Evolutionary conservation across 108 stramenopile genomes (phyloP).

Genomic region (Nannochloropsis oceanica): DNA sequence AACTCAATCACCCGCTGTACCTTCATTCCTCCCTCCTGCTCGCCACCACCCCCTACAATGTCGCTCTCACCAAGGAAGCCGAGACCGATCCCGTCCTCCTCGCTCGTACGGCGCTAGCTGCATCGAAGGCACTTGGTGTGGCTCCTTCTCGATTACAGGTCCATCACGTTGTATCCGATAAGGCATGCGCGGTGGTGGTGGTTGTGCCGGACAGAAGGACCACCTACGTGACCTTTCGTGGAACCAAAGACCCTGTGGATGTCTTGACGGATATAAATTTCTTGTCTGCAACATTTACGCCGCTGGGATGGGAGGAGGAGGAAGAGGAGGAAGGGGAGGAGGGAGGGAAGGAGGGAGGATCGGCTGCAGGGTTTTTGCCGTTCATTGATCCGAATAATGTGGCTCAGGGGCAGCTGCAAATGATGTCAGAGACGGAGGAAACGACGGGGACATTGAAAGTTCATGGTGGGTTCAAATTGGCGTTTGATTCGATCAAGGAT

Average conservation of each 20-base stretch:
- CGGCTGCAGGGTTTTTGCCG: neutral
- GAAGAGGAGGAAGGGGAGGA: neutral
- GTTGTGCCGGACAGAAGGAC: neutral
- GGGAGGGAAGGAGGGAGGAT: neutral
- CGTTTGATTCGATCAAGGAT: neutral
- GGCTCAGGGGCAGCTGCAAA: neutral
- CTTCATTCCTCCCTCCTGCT: neutral
- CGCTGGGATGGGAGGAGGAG: neutral
- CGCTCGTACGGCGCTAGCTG: neutral
- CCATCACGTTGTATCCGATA: neutral
- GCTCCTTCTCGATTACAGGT: neutral
- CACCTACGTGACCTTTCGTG: neutral
- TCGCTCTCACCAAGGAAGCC: neutral
- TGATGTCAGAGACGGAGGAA: neutral
- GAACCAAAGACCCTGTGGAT: neutral
- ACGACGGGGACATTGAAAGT: neutral
- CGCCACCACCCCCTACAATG: neutral
- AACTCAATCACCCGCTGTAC: neutral
- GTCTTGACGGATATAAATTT: neutral
- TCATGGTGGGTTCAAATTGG: neutral
- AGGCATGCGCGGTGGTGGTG: neutral
- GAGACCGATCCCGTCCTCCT: neutral
- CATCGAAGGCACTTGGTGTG: neutral
- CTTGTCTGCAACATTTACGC: neutral
- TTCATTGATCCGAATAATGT: neutral